A percentile compares a stretch with the other conserved stretches of the same genome.
Evolutionary conservation across 2,329 filamentous ascomycete species (phyloP).

Genomic region (Biscogniauxia sp.): DNA sequence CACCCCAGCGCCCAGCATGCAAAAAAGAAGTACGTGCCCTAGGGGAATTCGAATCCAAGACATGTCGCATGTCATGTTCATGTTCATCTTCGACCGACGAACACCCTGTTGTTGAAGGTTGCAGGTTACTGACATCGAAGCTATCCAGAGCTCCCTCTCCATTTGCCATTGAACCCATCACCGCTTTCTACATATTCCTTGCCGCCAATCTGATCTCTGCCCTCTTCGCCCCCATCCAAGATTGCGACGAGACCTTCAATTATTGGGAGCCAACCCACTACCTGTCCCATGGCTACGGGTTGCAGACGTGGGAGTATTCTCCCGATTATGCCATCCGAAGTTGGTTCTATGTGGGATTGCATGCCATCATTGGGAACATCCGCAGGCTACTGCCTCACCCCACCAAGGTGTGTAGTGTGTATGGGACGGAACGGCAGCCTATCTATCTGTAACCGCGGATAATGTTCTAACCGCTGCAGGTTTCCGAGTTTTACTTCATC

Average conservation of each 20-base stretch:
- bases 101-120: too few relatives aligned
- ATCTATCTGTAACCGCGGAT: slow-evolving; percentile 2
- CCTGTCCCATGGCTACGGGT: slow-evolving; percentile 83
- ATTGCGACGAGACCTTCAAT: slow-evolving; percentile 98
- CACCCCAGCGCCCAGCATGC: slow-evolving; percentile 32
- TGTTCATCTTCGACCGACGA: too few relatives aligned
- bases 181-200: slow-evolving; percentile 79
- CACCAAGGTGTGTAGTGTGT: slow-evolving; percentile 53
- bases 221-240: slow-evolving; percentile 84
- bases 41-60: background rate
- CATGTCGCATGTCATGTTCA: background rate
- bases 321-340: slow-evolving; percentile 92
- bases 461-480: slow-evolving; percentile 33
- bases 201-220: slow-evolving; percentile 73
- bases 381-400: slow-evolving; percentile 61
- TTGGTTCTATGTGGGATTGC: slow-evolving; percentile 84
- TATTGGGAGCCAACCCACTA: slow-evolving; percentile 99
- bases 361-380: slow-evolving; percentile 69
- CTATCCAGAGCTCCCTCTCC: slow-evolving; percentile 45
- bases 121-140: slow-evolving; percentile 12
- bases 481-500: slow-evolving; percentile 83
- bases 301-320: slow-evolving; percentile 99
- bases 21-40: slow-evolving; percentile 31
- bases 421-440: background rate
- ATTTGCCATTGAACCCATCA: slow-evolving; percentile 68